A percentile compares a stretch with the other conserved stretches of the same genome.
Evolutionary conservation across 2,329 filamentous ascomycete genomes (phyloP).

Genomic region (Talaromyces sp.): DNA sequence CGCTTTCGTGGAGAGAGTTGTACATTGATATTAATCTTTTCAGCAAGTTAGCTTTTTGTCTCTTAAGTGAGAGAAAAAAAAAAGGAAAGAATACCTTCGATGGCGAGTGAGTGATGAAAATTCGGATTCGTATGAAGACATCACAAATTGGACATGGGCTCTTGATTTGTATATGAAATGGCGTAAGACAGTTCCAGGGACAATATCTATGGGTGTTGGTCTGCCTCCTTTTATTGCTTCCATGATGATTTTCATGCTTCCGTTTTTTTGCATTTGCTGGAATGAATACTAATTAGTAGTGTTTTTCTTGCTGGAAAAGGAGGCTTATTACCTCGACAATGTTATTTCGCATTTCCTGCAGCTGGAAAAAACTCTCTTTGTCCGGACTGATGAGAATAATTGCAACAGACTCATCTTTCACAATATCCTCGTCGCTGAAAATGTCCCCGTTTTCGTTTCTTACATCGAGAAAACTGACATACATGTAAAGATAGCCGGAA

Average conservation of each 20-base stretch:
- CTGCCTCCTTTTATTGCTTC: slow-evolving; percentile 66
- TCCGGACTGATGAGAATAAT: slow-evolving; percentile 88
- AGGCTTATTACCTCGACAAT: slow-evolving; percentile 47
- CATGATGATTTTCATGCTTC: slow-evolving; percentile 68
- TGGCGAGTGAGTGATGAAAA: slow-evolving; percentile 58
- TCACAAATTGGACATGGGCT: slow-evolving; percentile 90
- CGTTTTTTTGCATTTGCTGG: slow-evolving; percentile 68
- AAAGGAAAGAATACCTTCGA: slow-evolving; percentile 46
- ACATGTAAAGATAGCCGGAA: slow-evolving; percentile 96
- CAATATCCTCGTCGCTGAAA: slow-evolving; percentile 34
- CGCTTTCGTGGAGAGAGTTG: slow-evolving; percentile 72
- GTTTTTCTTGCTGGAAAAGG: not conserved
- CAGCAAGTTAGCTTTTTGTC: slow-evolving; percentile 5
- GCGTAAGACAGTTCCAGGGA: slow-evolving; percentile 71
- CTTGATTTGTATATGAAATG: slow-evolving; percentile 97
- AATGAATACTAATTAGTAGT: not conserved
- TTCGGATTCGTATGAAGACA: slow-evolving; percentile 71
- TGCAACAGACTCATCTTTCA: slow-evolving; percentile 68
- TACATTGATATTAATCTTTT: slow-evolving; percentile 73
- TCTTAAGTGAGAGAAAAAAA: slow-evolving; percentile 14
- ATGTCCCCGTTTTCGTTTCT: slow-evolving; percentile 41
- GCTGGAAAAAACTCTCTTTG: slow-evolving; percentile 86
- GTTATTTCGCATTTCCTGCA: slow-evolving; percentile 65
- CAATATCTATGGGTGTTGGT: slow-evolving; percentile 65
- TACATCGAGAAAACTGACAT: slow-evolving; percentile 85